Percentiles rank a stretch among this genome's conserved stretches.
These are phyloP conservation scores for Boechera stricta DNA, from an alignment of 345 rosid genomes.

Conservation along the genomic window DNA sequence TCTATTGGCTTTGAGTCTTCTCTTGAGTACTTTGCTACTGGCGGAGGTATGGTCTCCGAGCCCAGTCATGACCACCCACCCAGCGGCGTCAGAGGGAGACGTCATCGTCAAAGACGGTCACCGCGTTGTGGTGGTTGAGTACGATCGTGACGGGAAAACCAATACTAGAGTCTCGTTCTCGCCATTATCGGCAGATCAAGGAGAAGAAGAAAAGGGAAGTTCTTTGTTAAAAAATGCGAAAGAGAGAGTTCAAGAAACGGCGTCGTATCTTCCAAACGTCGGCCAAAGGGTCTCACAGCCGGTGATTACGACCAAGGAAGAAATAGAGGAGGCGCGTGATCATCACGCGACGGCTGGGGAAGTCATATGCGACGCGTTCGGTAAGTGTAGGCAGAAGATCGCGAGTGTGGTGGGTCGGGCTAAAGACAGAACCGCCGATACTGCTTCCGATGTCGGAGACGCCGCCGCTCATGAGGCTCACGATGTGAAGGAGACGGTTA, in stretches of 20 bases:
- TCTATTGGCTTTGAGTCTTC: slow-evolving; percentile 58
- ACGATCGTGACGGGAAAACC: slow-evolving; percentile 60
- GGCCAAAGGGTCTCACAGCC: slow-evolving; percentile 48
- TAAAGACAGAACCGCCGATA: slow-evolving; percentile 38
- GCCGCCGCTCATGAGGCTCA: slow-evolving; percentile 15
- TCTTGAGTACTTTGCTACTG: slow-evolving; percentile 55
- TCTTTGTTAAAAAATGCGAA: slow-evolving; percentile 22
- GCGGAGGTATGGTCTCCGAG: slow-evolving; percentile 67
- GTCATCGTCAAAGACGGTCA: slow-evolving; percentile 74
- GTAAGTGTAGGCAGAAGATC: slow-evolving; percentile 61
- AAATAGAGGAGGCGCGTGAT: slow-evolving; percentile 29
- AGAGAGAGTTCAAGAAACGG: slow-evolving; percentile 48
- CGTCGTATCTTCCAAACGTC: slow-evolving; percentile 39
- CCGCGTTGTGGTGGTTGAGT: slow-evolving; percentile 68
- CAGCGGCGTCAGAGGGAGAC: slow-evolving; percentile 35
- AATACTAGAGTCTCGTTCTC: slow-evolving; percentile 71
- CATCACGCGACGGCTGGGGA: slow-evolving; percentile 49
- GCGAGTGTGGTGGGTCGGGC: slow-evolving; percentile 52
- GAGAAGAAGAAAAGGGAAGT: slow-evolving; percentile 9
- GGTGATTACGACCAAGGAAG: background rate
- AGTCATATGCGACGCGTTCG: slow-evolving; percentile 63
- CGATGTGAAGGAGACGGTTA: slow-evolving; percentile 36
- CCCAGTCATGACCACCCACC: slow-evolving; percentile 26
- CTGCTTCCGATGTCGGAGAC: slow-evolving; percentile 14
- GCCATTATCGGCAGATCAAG: slow-evolving; percentile 36